Evolutionary conservation across 495 filamentous ascomycete genomes (phyloP).

Genomic region (Penicillium maclennaniae): DNA sequence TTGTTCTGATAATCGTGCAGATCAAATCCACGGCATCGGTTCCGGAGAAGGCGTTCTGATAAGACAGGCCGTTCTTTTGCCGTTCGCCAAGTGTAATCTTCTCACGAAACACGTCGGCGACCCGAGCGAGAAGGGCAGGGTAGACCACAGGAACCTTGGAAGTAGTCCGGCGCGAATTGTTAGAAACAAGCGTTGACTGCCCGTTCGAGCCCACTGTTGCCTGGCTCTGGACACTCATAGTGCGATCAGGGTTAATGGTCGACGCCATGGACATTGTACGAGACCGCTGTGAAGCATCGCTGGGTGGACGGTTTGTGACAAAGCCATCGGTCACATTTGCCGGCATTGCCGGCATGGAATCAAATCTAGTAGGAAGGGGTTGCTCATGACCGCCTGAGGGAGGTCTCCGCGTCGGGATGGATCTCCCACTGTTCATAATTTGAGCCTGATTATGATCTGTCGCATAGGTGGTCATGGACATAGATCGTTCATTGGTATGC

Average conservation of each 20-base stretch:
- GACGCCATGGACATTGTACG: constrained; percentile 89
- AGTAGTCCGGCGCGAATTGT: constrained; percentile 40
- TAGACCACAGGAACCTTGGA: constrained; percentile 76
- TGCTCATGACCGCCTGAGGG: constrained; percentile 48
- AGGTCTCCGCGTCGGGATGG: constrained; percentile 68
- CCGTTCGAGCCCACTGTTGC: constrained; percentile 28
- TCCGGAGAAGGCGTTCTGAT: constrained; percentile 94
- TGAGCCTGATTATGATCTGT: constrained; percentile 75
- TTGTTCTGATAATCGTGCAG: constrained; percentile 91
- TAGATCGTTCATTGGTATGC: constrained; percentile 79
- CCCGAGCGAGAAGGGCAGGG: constrained; percentile 83
- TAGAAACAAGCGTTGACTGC: constrained; percentile 42
- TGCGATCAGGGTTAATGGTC: constrained; percentile 55
- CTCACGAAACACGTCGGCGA: constrained; percentile 86
- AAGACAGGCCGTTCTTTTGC: constrained; percentile 94
- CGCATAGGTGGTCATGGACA: constrained; percentile 89
- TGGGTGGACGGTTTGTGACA: constrained; percentile 34
- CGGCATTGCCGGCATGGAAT: constrained; percentile 28
- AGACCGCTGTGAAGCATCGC: constrained; percentile 43
- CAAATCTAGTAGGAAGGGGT: constrained; percentile 12
- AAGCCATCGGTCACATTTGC: constrained; percentile 23
- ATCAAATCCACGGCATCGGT: constrained; percentile 94
- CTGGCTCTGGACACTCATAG: constrained; percentile 46
- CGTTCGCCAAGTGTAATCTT: constrained; percentile 77
- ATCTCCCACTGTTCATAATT: constrained; percentile 77